These are phyloP conservation scores for Mariannaea sp. DNA, from an alignment of 2,329 filamentous ascomycete species.

Conservation along the genomic window DNA sequence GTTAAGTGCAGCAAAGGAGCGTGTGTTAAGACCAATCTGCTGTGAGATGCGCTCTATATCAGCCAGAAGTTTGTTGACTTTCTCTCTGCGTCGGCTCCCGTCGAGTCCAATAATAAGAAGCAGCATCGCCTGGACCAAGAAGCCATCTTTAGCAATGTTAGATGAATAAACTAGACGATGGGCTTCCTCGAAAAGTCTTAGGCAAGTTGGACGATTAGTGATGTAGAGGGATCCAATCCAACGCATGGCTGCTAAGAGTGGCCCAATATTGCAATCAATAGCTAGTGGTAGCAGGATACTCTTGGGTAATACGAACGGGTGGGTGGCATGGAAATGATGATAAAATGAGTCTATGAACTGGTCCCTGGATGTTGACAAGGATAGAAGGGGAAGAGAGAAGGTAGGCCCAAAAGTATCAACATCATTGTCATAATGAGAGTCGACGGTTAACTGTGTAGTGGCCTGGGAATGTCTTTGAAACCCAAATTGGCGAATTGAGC, in stretches of 20 bases:
- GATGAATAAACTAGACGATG: constrained; percentile 54
- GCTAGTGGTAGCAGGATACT: constrained; percentile 53
- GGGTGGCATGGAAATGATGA: constrained; percentile 59
- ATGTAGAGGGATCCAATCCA: constrained; percentile 61
- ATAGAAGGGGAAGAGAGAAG: too few relatives aligned
- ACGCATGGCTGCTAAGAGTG: constrained; percentile 57
- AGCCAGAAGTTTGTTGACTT: constrained; percentile 68
- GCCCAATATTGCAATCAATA: constrained; percentile 52
- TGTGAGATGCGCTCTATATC: constrained; percentile 72
- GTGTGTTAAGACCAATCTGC: constrained; percentile 74
- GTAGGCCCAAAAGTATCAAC: too few relatives aligned
- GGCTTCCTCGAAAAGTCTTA: constrained; percentile 62
- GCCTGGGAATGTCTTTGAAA: too few relatives aligned
- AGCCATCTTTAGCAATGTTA: constrained; percentile 56
- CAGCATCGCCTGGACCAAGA: constrained; percentile 75
- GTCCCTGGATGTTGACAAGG: too few relatives aligned
- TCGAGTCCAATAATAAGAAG: constrained; percentile 78
- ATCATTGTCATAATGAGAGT: too few relatives aligned
- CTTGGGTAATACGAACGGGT: constrained; percentile 62
- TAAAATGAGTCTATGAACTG: constrained; percentile 63
- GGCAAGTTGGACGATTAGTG: constrained; percentile 50
- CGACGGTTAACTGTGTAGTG: too few relatives aligned
- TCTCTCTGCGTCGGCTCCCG: constrained; percentile 71
- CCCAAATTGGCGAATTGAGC: too few relatives aligned
- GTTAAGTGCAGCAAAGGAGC: constrained; percentile 66